Evolutionary conservation across 805 yeast genomes (phyloP), one percentile per base, ranked within the genome.

Genomic region (Vanderwaltozyma tropicalis): DNA sequence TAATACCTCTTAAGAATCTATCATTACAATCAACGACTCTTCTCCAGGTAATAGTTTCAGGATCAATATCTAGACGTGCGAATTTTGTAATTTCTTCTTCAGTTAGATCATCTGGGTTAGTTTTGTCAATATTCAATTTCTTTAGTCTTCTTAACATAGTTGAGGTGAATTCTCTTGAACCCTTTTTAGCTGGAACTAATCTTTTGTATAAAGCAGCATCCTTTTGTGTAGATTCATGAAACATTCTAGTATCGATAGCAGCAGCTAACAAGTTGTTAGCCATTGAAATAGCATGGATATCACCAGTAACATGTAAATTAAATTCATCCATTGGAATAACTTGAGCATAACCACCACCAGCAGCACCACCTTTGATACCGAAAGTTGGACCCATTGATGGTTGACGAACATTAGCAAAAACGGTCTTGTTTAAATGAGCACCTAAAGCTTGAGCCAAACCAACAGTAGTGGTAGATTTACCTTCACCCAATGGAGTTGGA

Each of bases 371-470:
- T 60, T 81, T 81, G 48, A 81, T 80, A 64, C 92, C 92, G 53
- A 81, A 81, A 15, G 92, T 81, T 46, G 92, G 92, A 39, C 92
- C 92, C 88, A 81, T 80, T 8, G 87, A 78, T 19, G 92, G 92
- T 59, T 81, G 92, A 68, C 92, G 74, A 37, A 81, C 92, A 55
- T 80, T 81, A 46, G 89, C 92, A 54, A 81, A 71, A 12, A 80
- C 79, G 41, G 79, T 75, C 48, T 73, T 68, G 37, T 74, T 68
- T 59, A 81, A 65, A 53, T 79, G 87, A 28, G 87, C 87, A 45
- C 87, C 83, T 43, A 81, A 63, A 13, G 88, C 87, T 62, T 81
- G 89, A 14, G 82, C 84, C 48, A 81, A 66, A 46, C 92, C 92
- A 60, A 81, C 78, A 3, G 92, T 81, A 29, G 92, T 81, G 42